Evolutionary conservation across 495 filamentous ascomycete genomes (phyloP), one percentile per base, ranked within the genome.

Genomic region (Peziza echinospora): DNA sequence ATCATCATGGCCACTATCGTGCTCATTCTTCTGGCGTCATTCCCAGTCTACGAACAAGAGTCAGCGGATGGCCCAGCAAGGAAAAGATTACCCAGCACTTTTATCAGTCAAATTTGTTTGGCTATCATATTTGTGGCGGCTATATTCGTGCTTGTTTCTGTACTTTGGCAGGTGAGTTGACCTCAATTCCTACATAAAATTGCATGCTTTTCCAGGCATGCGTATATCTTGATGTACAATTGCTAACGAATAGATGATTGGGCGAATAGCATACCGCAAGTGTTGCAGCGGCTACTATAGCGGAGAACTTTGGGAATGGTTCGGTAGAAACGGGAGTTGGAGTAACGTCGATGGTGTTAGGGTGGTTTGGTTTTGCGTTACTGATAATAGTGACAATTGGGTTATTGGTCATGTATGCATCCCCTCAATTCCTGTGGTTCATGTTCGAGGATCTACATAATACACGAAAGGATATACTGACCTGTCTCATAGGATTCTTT

Each of bases 331-430:
- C 78, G 45, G 87, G 87, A 11, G 84, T 96, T 30, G 87, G 87
- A 2, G 81, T 81, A 5, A 81, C 77, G 3, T 87, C 87, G 8
- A 96, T 96, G 83, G 80, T 94, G 24, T 69, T 96, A 54, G 87
- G 87, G 22, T 96, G 87, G 87, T 94, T 96, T 62, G 81, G 84
- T 11, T 96, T 96, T 56, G 81, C 79, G 25, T 57, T 94, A 48
- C 67, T 96, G 51, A 87, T 94, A 46, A 76, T 94, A 26, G 84
- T 93, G 24, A 93, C 87, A 16, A 91, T 94, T 58, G 87, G 87
- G 21, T 62, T 96, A 61, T 67, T 96, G 28, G 79, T 94, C 52
- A 96, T 96, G 87, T 60, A 47, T 25, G 54, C 48, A 21, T 11
- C 16, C 9, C 6, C 26, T 21, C 23, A 30, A 11, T 19, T 43